Evolutionary conservation across 2,329 filamentous ascomycete species (phyloP).

Genomic region (Pestalotiopsis sp.): DNA sequence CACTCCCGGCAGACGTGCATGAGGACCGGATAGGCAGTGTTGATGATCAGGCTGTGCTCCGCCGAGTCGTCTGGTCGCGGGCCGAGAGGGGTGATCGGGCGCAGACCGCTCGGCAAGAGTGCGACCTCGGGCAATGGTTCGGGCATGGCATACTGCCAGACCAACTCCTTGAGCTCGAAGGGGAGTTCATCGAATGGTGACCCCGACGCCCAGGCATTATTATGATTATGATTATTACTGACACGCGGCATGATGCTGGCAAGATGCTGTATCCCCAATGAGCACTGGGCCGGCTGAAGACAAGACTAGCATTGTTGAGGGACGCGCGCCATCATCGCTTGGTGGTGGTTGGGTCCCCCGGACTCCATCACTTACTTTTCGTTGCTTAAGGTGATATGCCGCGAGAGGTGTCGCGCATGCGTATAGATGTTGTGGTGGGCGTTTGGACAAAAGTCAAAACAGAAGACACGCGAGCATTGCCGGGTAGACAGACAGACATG

Average conservation of each 20-base stretch:
- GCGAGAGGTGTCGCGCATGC: neutral
- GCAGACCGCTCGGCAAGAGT: neutral
- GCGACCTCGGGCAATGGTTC: slow-evolving; percentile 9
- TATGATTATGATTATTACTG: neutral
- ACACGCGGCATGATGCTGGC: neutral
- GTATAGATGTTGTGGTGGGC: neutral
- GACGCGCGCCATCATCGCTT: neutral
- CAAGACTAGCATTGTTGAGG: neutral
- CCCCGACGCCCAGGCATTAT: neutral
- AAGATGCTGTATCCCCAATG: slow-evolving; percentile 1
- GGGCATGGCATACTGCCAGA: slow-evolving; percentile 8
- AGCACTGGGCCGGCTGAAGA: neutral
- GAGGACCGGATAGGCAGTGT: slow-evolving; percentile 20
- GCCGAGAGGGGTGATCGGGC: neutral
- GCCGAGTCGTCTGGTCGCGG: neutral
- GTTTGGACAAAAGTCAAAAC: neutral
- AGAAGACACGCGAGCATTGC: neutral
- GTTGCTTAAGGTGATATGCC: neutral
- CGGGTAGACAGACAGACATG: neutral
- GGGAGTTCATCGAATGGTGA: slow-evolving; percentile 4
- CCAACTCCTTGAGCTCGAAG: slow-evolving; percentile 2
- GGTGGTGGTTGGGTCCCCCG: neutral
- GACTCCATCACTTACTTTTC: neutral
- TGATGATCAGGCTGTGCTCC: slow-evolving; percentile 17
- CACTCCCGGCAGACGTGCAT: slow-evolving; percentile 25